Base-by-base conservation (phyloP, 2,329 filamentous ascomycete species). In the Dothiorella sarmentorum region DNA sequence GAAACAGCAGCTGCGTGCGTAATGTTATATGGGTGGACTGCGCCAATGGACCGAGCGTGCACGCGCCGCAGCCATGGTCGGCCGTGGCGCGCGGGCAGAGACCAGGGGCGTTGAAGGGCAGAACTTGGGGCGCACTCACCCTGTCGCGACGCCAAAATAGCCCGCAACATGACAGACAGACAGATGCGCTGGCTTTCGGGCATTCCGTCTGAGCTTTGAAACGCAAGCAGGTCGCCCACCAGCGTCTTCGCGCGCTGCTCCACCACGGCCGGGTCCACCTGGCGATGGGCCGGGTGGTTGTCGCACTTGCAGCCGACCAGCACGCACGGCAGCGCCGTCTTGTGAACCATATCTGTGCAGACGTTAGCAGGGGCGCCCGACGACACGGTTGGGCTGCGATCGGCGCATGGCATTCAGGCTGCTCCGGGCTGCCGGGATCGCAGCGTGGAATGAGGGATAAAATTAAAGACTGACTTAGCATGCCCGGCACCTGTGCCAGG, bases 281-380 rank as follows among this genome's bases (percentile, higher is more conserved):
- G 83, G 68, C 88, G 86, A 60, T 85, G 78, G 60, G 83, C 81
- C 62, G 87, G 83, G 47, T 87, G 85, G 52, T 85, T 83, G 72
- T 97, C 93, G 77, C 90, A 96, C 79, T 97, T 97, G 72, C 87
- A 93, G 58, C 91, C 90, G 53, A 95, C 89, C 40, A 97, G 82
- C 62, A 93, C 82, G 56, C 88, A 88, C 7, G 92, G 91, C 37
- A 96, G 75, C 22, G 82, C 81, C 17, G 88, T 85, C 66, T 87
- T 88, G 60, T 85, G 83, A 53, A 96, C 80, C 40, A 87, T 86
- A 75, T 85, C 91, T 95, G 71, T 67, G 64, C 65, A 49, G 64
- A 38, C 18, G 61, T 56, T 22, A 40, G 60, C 44, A 17, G 24
- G 24, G 56, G 26, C 33, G 56, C 37, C 44, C 56, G 31, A 40